phyloP scores from a whole-genome alignment of 805 yeast genomes.

The Yarrowia phangngaensis region DNA sequence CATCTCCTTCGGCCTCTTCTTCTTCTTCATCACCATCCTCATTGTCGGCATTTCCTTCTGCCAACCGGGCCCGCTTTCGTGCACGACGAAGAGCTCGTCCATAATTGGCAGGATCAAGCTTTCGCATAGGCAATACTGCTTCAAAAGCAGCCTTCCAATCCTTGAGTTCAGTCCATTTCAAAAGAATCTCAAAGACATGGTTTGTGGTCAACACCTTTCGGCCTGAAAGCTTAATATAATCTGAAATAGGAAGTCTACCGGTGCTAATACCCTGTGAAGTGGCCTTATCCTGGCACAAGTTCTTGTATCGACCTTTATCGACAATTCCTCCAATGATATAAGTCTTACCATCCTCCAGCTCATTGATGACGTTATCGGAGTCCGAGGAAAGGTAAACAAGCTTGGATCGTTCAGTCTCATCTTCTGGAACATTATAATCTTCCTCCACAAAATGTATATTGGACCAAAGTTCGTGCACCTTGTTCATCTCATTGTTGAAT shows the following conservation, averaged over 20 bases:
- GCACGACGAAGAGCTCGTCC: slow-evolving; percentile 25
- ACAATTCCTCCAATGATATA: slow-evolving; percentile 95
- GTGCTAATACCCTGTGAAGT: slow-evolving; percentile 63
- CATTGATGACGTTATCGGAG: slow-evolving; percentile 63
- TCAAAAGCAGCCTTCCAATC: slow-evolving; percentile 89
- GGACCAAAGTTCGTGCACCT: slow-evolving; percentile 64
- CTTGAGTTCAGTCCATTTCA: slow-evolving; percentile 70
- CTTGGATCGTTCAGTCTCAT: slow-evolving; percentile 38
- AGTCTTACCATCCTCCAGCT: slow-evolving; percentile 63
- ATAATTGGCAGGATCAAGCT: slow-evolving; percentile 36
- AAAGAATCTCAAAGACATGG: slow-evolving; percentile 85
- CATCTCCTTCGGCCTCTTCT: slow-evolving; percentile 31
- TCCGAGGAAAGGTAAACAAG: slow-evolving; percentile 81
- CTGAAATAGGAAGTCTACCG: slow-evolving; percentile 80
- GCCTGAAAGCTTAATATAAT: slow-evolving; percentile 76
- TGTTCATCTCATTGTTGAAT: slow-evolving; percentile 57
- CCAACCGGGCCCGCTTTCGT: slow-evolving; percentile 13
- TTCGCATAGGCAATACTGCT: slow-evolving; percentile 79
- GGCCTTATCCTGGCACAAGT: slow-evolving; percentile 78
- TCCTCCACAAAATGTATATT: slow-evolving; percentile 51
- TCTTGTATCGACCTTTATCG: slow-evolving; percentile 86
- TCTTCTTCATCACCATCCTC: slow-evolving; percentile 18
- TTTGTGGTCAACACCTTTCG: slow-evolving; percentile 88
- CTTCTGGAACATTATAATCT: slow-evolving; percentile 39
- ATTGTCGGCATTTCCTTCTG: neutral